These are phyloP conservation scores for Hysterangium stoloniferum DNA, from an alignment of 768 basidiomycete species.

Conservation along the genomic window DNA sequence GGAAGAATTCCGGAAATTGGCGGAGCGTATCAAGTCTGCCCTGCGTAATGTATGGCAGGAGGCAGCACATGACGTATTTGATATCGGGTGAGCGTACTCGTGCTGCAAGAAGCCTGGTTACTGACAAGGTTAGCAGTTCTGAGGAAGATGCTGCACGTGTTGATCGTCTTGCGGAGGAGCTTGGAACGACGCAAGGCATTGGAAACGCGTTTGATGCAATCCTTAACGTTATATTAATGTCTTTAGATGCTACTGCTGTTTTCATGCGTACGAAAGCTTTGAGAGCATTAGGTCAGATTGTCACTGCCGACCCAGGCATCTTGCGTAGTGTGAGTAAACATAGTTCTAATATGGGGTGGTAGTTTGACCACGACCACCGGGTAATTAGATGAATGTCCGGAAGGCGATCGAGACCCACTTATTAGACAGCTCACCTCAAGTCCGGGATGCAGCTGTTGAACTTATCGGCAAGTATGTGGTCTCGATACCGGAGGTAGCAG, in stretches of 20 bases:
- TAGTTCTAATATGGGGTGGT: slow-evolving; percentile 6
- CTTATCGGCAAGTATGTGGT: slow-evolving; percentile 97
- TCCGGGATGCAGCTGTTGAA: slow-evolving; percentile 95
- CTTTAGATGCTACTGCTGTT: slow-evolving; percentile 80
- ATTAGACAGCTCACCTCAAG: slow-evolving; percentile 85
- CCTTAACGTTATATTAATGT: slow-evolving; percentile 65
- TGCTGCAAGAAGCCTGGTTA: neutral
- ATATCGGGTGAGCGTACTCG: slow-evolving; percentile 54
- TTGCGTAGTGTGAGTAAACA: slow-evolving; percentile 53
- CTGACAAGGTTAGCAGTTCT: slow-evolving; percentile 34
- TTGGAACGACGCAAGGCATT: slow-evolving; percentile 69
- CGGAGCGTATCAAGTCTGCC: slow-evolving; percentile 50
- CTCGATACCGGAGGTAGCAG: slow-evolving; percentile 79
- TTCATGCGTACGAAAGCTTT: slow-evolving; percentile 94
- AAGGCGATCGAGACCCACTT: slow-evolving; percentile 85
- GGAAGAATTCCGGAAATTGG: slow-evolving; percentile 30
- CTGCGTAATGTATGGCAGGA: slow-evolving; percentile 72
- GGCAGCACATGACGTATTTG: slow-evolving; percentile 64
- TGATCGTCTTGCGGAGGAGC: slow-evolving; percentile 64
- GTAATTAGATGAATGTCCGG: slow-evolving; percentile 66
- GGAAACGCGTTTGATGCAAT: slow-evolving; percentile 80
- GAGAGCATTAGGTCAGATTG: slow-evolving; percentile 79
- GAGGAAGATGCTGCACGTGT: slow-evolving; percentile 64
- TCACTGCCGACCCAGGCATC: slow-evolving; percentile 81
- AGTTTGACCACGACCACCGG: neutral